Percentiles rank a stretch among this genome's conserved stretches.
Conservation (phyloP, 306 rosid species). For the Vigna unguiculata region DNA sequence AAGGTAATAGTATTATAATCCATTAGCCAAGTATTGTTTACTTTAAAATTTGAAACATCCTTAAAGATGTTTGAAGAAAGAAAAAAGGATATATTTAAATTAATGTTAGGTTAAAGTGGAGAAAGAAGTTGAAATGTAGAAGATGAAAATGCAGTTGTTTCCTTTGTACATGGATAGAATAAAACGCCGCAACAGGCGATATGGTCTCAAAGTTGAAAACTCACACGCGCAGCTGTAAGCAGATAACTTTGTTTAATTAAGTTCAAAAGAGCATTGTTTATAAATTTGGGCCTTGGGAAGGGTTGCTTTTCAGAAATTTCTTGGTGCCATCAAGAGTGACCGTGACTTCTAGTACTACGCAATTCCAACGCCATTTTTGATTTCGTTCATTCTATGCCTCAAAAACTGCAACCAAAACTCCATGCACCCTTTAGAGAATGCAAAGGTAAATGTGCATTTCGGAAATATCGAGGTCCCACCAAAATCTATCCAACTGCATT, state of each 20-base stretch:
- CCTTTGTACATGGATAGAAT: constrained; percentile 50
- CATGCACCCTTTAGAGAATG: constrained; percentile 1
- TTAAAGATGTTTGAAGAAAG: too few relatives aligned
- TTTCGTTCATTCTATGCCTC: constrained; percentile 15
- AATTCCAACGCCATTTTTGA: background rate
- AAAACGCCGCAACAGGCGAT: constrained; percentile 40
- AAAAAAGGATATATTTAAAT: too few relatives aligned
- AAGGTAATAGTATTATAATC: too few relatives aligned
- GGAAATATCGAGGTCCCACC: constrained; percentile 44
- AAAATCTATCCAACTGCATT: background rate
- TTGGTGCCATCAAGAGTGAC: too few relatives aligned
- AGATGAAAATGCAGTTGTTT: background rate
- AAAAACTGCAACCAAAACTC: constrained; percentile 18
- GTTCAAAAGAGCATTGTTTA: background rate
- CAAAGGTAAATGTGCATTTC: constrained; percentile 17
- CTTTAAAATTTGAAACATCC: too few relatives aligned
- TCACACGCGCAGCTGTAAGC: constrained; percentile 42
- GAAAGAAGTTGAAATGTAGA: background rate
- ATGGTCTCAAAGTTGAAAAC: constrained; percentile 35
- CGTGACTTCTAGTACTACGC: too few relatives aligned
- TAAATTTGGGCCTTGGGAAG: background rate
- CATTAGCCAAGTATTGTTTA: too few relatives aligned
- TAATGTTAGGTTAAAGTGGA: too few relatives aligned
- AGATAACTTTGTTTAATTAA: constrained; percentile 7
- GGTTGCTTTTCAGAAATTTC: constrained; percentile 5